phyloP scores from a whole-genome alignment of 768 basidiomycete species.

The Termitomyces eurrhizus region DNA sequence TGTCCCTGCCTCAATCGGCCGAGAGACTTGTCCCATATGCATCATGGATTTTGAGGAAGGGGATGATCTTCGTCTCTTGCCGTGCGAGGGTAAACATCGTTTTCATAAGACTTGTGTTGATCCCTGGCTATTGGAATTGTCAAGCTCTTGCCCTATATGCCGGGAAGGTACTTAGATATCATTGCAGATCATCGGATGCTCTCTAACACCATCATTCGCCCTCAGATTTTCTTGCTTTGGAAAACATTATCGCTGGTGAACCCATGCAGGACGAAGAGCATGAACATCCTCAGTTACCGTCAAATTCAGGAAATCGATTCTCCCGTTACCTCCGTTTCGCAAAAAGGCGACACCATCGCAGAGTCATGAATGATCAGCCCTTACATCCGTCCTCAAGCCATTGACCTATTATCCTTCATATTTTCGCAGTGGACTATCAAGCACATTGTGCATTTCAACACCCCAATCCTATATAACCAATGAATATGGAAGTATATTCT shows the following conservation, averaged over 20 bases:
- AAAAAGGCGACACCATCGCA: conserved; percentile 29
- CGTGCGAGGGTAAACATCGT: conserved; percentile 86
- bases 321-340: conserved; percentile 57
- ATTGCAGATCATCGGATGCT: background rate
- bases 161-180: conserved; percentile 62
- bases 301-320: conserved; percentile 36
- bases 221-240: conserved; percentile 57
- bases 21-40: conserved; percentile 92
- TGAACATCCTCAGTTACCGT: conserved; percentile 10
- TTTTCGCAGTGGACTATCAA: background rate
- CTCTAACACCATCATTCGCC: background rate
- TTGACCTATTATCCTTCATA: background rate
- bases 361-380: conserved; percentile 28
- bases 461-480: background rate
- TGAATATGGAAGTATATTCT: background rate
- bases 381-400: conserved; percentile 8
- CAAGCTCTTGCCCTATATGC: conserved; percentile 89
- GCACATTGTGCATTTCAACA: background rate
- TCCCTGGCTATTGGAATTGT: conserved; percentile 88
- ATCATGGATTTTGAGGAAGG: conserved; percentile 93
- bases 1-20: conserved; percentile 65
- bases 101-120: conserved; percentile 93
- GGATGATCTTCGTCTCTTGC: conserved; percentile 85
- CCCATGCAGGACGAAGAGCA: conserved; percentile 16
- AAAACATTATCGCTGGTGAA: conserved; percentile 46